These are phyloP conservation scores for Melanogaster broomeanus DNA, from an alignment of 768 basidiomycete species.

Conservation along the genomic window DNA sequence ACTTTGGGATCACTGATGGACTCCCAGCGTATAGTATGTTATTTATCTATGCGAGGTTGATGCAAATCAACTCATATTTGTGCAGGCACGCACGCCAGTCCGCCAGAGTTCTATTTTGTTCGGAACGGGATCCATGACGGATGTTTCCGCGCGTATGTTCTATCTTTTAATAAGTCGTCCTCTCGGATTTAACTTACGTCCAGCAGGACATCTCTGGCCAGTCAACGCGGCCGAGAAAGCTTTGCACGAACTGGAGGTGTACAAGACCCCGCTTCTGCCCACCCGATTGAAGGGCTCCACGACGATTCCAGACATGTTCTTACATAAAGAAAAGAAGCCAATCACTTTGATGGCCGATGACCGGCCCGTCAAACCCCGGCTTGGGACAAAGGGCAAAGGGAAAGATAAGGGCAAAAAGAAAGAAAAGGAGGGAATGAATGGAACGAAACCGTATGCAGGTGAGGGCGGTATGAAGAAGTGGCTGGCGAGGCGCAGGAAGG, in stretches of 20 bases:
- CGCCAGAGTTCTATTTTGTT: constrained; percentile 57
- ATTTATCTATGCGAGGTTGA: not conserved
- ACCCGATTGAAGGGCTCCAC: constrained; percentile 48
- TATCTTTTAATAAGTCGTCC: constrained; percentile 2
- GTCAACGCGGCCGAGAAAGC: constrained; percentile 63
- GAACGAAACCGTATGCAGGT: constrained; percentile 77
- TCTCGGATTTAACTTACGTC: constrained; percentile 14
- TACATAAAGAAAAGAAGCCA: constrained; percentile 44
- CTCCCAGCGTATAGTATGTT: constrained; percentile 55
- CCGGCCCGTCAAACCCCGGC: constrained; percentile 47
- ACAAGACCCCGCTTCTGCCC: constrained; percentile 77
- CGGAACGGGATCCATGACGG: constrained; percentile 37
- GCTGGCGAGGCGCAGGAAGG: constrained; percentile 60
- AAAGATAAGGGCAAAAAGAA: constrained; percentile 39
- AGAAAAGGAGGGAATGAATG: constrained; percentile 42
- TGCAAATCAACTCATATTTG: constrained; percentile 3
- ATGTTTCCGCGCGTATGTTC: constrained; percentile 34
- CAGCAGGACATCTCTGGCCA: constrained; percentile 32
- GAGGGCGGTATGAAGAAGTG: constrained; percentile 79
- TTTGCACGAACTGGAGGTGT: constrained; percentile 72
- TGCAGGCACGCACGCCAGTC: constrained; percentile 49
- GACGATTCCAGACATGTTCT: constrained; percentile 63
- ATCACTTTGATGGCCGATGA: constrained; percentile 65
- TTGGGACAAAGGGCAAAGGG: constrained; percentile 42
- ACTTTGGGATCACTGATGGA: constrained; percentile 64